A percentile compares a stretch with the other conserved stretches of the same genome.
Conservation (phyloP, 1,284 basidiomycete genomes). For the Moniliophthora roreri region DNA sequence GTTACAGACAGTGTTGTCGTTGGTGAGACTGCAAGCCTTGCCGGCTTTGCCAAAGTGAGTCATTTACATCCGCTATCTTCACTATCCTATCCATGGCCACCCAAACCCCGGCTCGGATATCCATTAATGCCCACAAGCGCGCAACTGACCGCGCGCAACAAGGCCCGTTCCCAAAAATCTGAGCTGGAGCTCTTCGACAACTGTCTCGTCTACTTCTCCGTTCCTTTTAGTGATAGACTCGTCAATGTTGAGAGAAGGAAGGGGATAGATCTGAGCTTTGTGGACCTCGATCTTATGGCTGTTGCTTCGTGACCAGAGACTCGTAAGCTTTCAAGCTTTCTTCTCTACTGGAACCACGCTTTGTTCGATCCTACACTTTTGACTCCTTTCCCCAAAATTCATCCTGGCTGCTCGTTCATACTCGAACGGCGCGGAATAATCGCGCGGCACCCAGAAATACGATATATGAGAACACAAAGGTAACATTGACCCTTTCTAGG, state of each 20-base stretch:
- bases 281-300: conserved; percentile 18
- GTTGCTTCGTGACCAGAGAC: too few relatives aligned
- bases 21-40: conserved; percentile 11
- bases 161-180: conserved; percentile 26
- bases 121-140: background rate
- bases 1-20: conserved; percentile 35
- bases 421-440: too few relatives aligned
- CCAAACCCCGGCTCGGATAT: background rate
- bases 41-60: background rate
- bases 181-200: conserved; percentile 27
- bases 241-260: conserved; percentile 36
- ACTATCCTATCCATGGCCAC: background rate
- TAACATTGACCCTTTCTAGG: too few relatives aligned
- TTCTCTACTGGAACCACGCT: too few relatives aligned
- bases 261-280: conserved; percentile 22
- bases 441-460: too few relatives aligned
- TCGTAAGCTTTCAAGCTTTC: too few relatives aligned
- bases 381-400: too few relatives aligned
- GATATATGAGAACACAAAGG: too few relatives aligned
- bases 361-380: too few relatives aligned
- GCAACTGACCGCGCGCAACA: conserved; percentile 33
- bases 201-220: conserved; percentile 31
- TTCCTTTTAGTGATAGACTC: conserved; percentile 33
- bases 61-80: background rate
- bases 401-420: too few relatives aligned